A percentile compares a stretch with the other conserved stretches of the same genome.
These are phyloP conservation scores for Sclerotinia nivalis DNA, from an alignment of 2,329 filamentous ascomycete species.

Conservation along the genomic window DNA sequence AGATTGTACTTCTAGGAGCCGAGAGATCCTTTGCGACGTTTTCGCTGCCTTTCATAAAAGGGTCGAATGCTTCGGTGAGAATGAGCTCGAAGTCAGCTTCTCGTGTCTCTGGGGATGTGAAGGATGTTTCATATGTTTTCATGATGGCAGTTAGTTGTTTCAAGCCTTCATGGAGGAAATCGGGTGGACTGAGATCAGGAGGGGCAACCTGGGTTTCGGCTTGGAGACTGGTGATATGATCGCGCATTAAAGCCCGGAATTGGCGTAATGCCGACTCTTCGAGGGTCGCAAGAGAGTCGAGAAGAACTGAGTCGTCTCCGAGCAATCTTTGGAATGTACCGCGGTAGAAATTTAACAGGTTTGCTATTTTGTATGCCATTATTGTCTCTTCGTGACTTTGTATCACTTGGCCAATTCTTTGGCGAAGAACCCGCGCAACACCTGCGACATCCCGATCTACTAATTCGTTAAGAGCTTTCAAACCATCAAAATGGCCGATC, in stretches of 20 bases:
- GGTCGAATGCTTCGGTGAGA: slow-evolving; percentile 77
- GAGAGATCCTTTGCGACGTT: slow-evolving; percentile 64
- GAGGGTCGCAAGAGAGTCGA: slow-evolving; percentile 67
- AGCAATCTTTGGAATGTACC: slow-evolving; percentile 81
- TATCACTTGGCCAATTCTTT: slow-evolving; percentile 87
- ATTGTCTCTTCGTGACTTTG: slow-evolving; percentile 90
- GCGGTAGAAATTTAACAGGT: slow-evolving; percentile 85
- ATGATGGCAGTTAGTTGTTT: slow-evolving; percentile 77
- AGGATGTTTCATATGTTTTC: slow-evolving; percentile 82
- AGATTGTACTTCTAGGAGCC: slow-evolving; percentile 63
- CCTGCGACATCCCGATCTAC: slow-evolving; percentile 84
- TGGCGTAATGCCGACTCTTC: slow-evolving; percentile 78
- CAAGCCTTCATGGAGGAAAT: slow-evolving; percentile 78
- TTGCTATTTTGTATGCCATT: slow-evolving; percentile 84
- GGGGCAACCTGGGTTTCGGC: slow-evolving; percentile 69
- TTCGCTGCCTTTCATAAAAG: slow-evolving; percentile 76
- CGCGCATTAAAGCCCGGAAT: slow-evolving; percentile 78
- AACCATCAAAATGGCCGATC: slow-evolving; percentile 69
- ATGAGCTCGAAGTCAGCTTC: slow-evolving; percentile 74
- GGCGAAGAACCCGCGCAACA: slow-evolving; percentile 79
- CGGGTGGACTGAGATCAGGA: slow-evolving; percentile 72
- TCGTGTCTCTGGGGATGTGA: slow-evolving; percentile 59
- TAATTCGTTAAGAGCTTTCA: slow-evolving; percentile 78
- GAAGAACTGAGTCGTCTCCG: slow-evolving; percentile 65
- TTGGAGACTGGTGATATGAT: slow-evolving; percentile 75